Conservation (phyloP, 192 early-diverging fungal genomes). For the Coemansia sp. region DNA sequence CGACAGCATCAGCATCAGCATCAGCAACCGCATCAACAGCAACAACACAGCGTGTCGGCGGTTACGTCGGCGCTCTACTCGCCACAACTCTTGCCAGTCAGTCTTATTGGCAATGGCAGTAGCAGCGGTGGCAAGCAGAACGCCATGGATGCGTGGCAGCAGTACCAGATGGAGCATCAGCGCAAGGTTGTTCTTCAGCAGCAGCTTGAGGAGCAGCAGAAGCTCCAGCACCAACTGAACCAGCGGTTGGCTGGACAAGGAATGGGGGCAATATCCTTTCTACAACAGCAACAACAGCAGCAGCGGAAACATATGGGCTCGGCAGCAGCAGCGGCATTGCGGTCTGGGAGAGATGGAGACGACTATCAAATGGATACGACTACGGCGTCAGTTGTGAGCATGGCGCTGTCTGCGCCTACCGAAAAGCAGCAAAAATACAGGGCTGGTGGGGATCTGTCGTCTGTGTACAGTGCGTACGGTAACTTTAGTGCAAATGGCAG, state of each 20-base stretch:
- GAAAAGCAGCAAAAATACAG: background rate
- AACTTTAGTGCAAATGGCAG: background rate
- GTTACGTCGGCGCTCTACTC: conserved; percentile 3
- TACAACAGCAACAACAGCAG: background rate
- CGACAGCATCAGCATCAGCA: background rate
- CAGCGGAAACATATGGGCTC: background rate
- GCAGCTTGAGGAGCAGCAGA: conserved; percentile 38
- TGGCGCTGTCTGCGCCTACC: conserved; percentile 16
- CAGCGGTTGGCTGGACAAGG: conserved; percentile 16
- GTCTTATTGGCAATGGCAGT: conserved; percentile 1
- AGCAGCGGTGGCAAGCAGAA: background rate
- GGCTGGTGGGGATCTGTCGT: background rate
- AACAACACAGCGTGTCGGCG: background rate
- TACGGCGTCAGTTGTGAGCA: conserved; percentile 16
- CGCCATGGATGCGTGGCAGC: conserved; percentile 41
- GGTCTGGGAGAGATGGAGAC: background rate
- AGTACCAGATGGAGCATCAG: conserved; percentile 46
- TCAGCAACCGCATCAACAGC: no score
- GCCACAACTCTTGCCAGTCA: conserved; percentile 2
- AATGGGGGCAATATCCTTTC: background rate
- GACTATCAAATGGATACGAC: conserved; percentile 9
- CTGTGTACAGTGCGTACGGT: background rate
- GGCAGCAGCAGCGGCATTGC: conserved; percentile 19
- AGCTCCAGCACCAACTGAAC: conserved; percentile 26
- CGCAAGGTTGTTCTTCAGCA: conserved; percentile 31